Evolutionary conservation across 2,329 filamentous ascomycete genomes (phyloP).

Genomic region (Calonectria fujianensis): DNA sequence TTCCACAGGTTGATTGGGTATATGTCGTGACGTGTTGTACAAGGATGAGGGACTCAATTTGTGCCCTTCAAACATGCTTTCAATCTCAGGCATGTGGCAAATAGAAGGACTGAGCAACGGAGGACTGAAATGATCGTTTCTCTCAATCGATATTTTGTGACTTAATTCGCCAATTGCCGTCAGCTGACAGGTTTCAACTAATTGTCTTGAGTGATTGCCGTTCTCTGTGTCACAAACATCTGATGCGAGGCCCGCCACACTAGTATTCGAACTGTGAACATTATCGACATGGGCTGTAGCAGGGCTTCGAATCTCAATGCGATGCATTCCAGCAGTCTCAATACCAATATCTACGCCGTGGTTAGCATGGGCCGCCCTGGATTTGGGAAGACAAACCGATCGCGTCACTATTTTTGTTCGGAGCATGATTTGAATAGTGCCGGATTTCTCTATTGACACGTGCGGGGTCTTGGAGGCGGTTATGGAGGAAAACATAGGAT

Average conservation of each 20-base stretch:
- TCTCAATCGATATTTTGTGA: background rate
- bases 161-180: background rate
- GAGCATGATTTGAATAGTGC: background rate
- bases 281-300: background rate
- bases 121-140: background rate
- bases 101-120: background rate
- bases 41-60: too few relatives aligned
- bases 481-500: background rate
- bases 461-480: background rate
- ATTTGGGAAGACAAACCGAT: background rate
- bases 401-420: background rate
- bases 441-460: slow-evolving; percentile 9
- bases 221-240: background rate
- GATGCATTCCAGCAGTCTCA: background rate
- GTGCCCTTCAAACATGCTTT: background rate
- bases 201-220: too few relatives aligned
- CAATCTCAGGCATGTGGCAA: background rate
- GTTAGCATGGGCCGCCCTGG: background rate
- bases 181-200: background rate
- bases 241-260: too few relatives aligned
- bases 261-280: background rate
- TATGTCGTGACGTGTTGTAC: too few relatives aligned
- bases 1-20: too few relatives aligned
- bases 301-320: slow-evolving; percentile 2
- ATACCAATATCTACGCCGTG: background rate